Evolutionary conservation across 768 basidiomycete species (phyloP).

Genomic region (Lentinula sp.): DNA sequence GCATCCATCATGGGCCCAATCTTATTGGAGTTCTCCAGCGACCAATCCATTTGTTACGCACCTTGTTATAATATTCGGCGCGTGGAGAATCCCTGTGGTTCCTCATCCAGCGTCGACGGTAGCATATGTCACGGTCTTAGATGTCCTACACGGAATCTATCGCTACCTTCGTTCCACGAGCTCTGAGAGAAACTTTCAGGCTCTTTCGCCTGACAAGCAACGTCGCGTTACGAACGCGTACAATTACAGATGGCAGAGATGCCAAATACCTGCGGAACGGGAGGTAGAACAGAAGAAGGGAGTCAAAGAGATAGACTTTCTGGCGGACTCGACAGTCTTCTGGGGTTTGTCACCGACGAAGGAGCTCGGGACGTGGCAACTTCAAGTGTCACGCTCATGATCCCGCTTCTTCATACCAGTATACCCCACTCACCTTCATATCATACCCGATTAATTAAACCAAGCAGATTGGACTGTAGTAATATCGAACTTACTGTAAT

Average conservation of each 20-base stretch:
- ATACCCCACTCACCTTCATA: constrained; percentile 11
- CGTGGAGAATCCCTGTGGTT: neutral
- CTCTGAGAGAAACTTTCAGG: neutral
- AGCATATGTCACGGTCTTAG: constrained; percentile 8
- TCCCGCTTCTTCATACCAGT: constrained; percentile 6
- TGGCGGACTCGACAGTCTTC: constrained; percentile 23
- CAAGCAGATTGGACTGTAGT: neutral
- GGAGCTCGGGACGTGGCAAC: constrained; percentile 21
- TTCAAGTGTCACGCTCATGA: constrained; percentile 15
- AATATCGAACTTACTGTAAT: neutral
- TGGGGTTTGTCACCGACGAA: constrained; percentile 20
- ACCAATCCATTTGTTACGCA: constrained; percentile 6
- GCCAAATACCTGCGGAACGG: neutral
- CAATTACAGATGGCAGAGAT: constrained; percentile 6
- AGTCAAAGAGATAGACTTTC: constrained; percentile 31
- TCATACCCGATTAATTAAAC: neutral
- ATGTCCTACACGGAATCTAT: constrained; percentile 8
- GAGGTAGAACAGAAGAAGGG: constrained; percentile 27
- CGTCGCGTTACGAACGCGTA: constrained; percentile 10
- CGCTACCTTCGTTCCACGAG: neutral
- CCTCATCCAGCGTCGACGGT: neutral
- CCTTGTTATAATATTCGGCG: constrained; percentile 3
- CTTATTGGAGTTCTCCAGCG: neutral
- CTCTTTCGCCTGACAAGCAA: constrained; percentile 1
- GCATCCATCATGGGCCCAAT: neutral